Base-by-base conservation (phyloP, 352 stramenopile species). In the Phytophthora citrophthora region DNA sequence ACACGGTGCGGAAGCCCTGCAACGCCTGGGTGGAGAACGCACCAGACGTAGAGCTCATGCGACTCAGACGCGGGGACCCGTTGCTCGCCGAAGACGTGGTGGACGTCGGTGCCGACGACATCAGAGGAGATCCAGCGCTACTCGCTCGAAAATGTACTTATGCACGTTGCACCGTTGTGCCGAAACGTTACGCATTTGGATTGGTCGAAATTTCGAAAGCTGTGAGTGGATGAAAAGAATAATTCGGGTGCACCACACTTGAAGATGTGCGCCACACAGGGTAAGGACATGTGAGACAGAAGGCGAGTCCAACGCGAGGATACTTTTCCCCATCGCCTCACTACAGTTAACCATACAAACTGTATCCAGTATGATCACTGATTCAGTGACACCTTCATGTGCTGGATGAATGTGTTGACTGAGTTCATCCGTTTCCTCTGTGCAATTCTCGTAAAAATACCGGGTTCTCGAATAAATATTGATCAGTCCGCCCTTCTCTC, bases 1-100 rank as follows among this genome's bases (percentile, higher is more conserved):
- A 84, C 39, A 92, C 82, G 4, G 83, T 91, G 59, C 81, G 82
- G 66, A 91, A 91, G 9, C 72, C 74, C 58, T 90, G 83, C 45
- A 90, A 60, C 45, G 76, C 72, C 38, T 84, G 77, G 31, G 79
- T 70, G 9, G 83, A 81, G 61, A 89, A 76, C 16, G 76, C 71
- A 1, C 83, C 79, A 0, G 74, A 71, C 29, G 70, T 75, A 11
- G 83, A 89, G 61, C 72, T 90, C 36, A 92, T 70, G 34, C 76
- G 83, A 52, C 81, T 90, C 32, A 92, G 62, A 0, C 77, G 80
- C 36, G 75, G 63, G 12, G 69, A 77, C 10, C 65, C 18, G 7
- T 38, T 59, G 51, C 44, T 49, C 23, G 46, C 50, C 29, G 70
- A 75, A 36, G 64, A 77, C 26, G 63, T 67, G 26, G 65, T 79